Evolutionary conservation across 2,329 filamentous ascomycete genomes (phyloP).

Genomic region (Blumeria hordei): DNA sequence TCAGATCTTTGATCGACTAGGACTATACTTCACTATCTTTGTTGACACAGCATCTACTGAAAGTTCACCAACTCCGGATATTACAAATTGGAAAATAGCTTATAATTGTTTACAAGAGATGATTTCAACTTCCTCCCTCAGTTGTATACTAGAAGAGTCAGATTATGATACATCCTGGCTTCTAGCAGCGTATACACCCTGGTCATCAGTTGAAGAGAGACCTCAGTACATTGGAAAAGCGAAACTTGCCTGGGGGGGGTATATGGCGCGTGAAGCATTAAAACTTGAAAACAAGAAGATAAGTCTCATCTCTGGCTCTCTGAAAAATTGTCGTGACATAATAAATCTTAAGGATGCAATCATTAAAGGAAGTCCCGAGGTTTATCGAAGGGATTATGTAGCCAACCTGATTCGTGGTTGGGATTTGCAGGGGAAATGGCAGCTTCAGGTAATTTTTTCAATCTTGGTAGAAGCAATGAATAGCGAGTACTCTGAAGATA

Average conservation of each 20-base stretch:
- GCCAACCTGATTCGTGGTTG: slow-evolving; percentile 54
- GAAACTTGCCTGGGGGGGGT: slow-evolving; percentile 32
- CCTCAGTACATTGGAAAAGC: slow-evolving; percentile 16
- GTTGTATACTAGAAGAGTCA: slow-evolving; percentile 31
- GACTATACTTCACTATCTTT: slow-evolving; percentile 50
- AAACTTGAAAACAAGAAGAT: slow-evolving; percentile 55
- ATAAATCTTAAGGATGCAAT: slow-evolving; percentile 31
- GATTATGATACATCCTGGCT: slow-evolving; percentile 51
- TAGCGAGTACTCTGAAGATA: slow-evolving; percentile 7
- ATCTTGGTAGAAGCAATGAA: slow-evolving; percentile 37
- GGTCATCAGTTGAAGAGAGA: slow-evolving; percentile 28
- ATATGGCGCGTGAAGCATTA: slow-evolving; percentile 53
- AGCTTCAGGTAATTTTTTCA: slow-evolving; percentile 42
- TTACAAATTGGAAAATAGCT: slow-evolving; percentile 32
- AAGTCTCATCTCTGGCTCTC: slow-evolving; percentile 39
- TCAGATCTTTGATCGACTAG: slow-evolving; percentile 38
- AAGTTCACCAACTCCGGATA: slow-evolving; percentile 29
- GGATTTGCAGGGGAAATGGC: slow-evolving; percentile 45
- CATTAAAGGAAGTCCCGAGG: slow-evolving; percentile 20
- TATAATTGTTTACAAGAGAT: slow-evolving; percentile 39
- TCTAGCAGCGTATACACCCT: slow-evolving; percentile 51
- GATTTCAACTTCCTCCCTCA: slow-evolving; percentile 22
- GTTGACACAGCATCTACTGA: slow-evolving; percentile 33
- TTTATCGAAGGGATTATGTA: slow-evolving; percentile 33
- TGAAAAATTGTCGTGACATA: slow-evolving; percentile 40